Conservation (phyloP, 495 filamentous ascomycete species). For the Aspergillus saccharolyticus region DNA sequence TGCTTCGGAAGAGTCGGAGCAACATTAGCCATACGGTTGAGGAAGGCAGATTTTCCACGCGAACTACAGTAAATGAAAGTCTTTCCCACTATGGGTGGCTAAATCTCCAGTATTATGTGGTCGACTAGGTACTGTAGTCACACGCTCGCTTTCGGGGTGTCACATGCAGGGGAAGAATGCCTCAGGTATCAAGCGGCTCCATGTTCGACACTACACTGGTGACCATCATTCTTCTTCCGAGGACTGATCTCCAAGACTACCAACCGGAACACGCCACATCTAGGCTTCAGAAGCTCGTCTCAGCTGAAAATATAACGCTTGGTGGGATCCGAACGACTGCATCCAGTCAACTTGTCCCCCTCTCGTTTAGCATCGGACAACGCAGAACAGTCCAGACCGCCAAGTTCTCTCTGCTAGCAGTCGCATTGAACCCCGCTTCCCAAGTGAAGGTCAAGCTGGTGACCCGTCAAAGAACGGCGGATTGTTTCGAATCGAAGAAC, state of each 20-base stretch:
- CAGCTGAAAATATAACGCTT: background rate
- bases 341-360: background rate
- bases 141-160: background rate
- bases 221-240: background rate
- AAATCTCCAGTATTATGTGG: background rate
- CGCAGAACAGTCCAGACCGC: slow-evolving; percentile 13
- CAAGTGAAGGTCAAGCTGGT: background rate
- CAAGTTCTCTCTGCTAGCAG: slow-evolving; percentile 5
- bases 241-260: background rate
- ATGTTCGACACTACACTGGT: background rate
- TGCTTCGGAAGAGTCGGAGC: too few species aligned
- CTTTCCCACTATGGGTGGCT: background rate
- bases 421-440: slow-evolving; percentile 3
- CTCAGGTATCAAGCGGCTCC: slow-evolving; percentile 5
- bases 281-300: background rate
- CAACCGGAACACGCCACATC: slow-evolving; percentile 6
- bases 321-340: background rate
- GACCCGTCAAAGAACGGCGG: background rate
- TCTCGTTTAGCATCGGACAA: slow-evolving; percentile 2
- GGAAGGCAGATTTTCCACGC: too few species aligned
- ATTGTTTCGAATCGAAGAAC: background rate
- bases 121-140: background rate
- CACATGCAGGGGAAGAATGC: slow-evolving; percentile 3
- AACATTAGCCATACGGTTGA: too few species aligned
- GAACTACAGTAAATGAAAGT: background rate